Conservation (phyloP, 2,329 filamentous ascomycete species). For the Fulvia fulva region DNA sequence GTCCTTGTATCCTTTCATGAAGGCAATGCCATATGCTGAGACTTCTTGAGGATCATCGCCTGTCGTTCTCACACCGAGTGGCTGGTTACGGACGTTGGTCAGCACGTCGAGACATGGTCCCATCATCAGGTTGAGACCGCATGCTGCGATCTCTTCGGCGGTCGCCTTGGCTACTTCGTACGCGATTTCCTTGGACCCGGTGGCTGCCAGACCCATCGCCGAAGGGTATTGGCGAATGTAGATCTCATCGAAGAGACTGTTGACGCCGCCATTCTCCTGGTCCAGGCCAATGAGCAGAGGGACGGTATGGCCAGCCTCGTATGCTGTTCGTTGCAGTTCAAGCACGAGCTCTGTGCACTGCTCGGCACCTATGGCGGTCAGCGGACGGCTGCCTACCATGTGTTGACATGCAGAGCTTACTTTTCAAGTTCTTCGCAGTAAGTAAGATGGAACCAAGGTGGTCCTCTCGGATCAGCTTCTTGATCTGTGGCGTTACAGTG, state of each 20-base stretch:
- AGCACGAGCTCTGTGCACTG: conserved; percentile 84
- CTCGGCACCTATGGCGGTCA: conserved; percentile 66
- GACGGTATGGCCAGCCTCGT: conserved; percentile 81
- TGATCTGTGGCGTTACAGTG: conserved; percentile 77
- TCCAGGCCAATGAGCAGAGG: conserved; percentile 88
- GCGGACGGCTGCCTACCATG: not conserved
- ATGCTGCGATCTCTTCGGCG: conserved; percentile 84
- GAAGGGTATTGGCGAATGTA: conserved; percentile 96
- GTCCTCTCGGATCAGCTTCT: conserved; percentile 73
- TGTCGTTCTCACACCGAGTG: conserved; percentile 80
- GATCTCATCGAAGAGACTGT: conserved; percentile 92
- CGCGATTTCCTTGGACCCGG: conserved; percentile 76
- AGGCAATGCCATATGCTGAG: conserved; percentile 84
- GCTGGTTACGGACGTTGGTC: conserved; percentile 87
- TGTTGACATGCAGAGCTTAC: conserved; percentile 42
- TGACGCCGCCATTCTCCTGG: conserved; percentile 97
- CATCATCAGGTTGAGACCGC: conserved; percentile 93
- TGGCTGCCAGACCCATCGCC: conserved; percentile 94
- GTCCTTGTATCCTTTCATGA: conserved; percentile 88
- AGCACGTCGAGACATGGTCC: conserved; percentile 91
- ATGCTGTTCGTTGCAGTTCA: conserved; percentile 87
- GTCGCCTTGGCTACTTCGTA: conserved; percentile 91
- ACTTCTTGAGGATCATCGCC: conserved; percentile 95
- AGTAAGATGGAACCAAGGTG: conserved; percentile 84
- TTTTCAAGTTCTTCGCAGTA: conserved; percentile 81